Conservation (phyloP, 2,329 filamentous ascomycete species). For the Nemania abortiva region DNA sequence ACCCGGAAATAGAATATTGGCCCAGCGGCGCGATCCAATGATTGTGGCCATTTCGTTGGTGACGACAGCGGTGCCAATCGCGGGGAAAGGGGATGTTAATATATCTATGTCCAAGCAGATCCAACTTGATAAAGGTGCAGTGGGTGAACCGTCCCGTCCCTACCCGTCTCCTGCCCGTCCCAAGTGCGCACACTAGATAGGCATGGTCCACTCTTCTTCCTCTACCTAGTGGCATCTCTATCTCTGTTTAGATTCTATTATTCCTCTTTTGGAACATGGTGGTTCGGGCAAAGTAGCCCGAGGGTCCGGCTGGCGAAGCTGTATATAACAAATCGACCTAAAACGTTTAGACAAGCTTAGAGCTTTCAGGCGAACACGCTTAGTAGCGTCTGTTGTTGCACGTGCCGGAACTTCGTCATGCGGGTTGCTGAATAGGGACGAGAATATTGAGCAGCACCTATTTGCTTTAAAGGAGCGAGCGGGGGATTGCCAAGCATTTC, state of each 20-base stretch:
- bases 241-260: constrained; percentile 17
- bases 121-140: constrained; percentile 29
- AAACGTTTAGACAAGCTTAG: neutral
- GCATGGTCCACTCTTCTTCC: constrained; percentile 19
- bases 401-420: constrained; percentile 18
- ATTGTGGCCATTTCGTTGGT: constrained; percentile 21
- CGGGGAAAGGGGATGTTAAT: constrained; percentile 39
- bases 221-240: neutral
- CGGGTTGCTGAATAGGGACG: constrained; percentile 15
- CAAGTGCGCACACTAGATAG: constrained; percentile 22
- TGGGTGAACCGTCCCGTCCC: constrained; percentile 39
- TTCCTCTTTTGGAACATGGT: constrained; percentile 25
- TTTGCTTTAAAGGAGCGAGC: constrained; percentile 11
- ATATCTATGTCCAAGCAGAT: constrained; percentile 31
- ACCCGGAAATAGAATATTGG: constrained; percentile 34
- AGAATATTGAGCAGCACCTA: constrained; percentile 6
- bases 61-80: constrained; percentile 26
- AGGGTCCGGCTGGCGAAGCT: constrained; percentile 25
- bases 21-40: constrained; percentile 18
- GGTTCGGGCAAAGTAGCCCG: constrained; percentile 31
- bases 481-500: constrained; percentile 2
- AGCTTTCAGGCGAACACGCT: neutral
- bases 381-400: constrained; percentile 3
- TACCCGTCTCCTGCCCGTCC: constrained; percentile 37
- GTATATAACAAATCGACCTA: constrained; percentile 11